phyloP scores from a whole-genome alignment of 106 monocot species.

The Acorus calamus region DNA sequence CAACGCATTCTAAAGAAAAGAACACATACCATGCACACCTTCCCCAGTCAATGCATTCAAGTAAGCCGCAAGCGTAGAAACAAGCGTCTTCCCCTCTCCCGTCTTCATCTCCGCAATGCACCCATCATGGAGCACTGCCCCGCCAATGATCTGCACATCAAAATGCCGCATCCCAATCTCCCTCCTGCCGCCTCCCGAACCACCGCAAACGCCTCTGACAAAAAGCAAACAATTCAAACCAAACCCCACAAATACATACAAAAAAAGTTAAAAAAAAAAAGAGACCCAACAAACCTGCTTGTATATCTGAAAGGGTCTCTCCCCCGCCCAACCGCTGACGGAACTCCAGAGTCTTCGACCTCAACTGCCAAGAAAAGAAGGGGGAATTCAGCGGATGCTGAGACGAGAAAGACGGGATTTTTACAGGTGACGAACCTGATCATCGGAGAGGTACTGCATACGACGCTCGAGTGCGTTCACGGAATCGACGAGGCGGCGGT shows the following conservation, averaged over 20 bases:
- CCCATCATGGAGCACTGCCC: slow-evolving; percentile 97
- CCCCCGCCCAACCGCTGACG: slow-evolving; percentile 53
- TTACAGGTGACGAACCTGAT: slow-evolving; percentile 32
- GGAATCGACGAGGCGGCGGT: slow-evolving; percentile 68
- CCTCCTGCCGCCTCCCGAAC: slow-evolving; percentile 92
- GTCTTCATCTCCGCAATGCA: slow-evolving; percentile 99
- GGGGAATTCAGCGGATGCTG: too few relatives aligned
- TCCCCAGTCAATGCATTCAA: slow-evolving; percentile 90
- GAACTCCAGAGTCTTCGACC: slow-evolving; percentile 66
- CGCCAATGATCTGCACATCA: slow-evolving; percentile 98
- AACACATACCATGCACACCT: slow-evolving; percentile 81
- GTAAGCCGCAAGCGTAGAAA: slow-evolving; percentile 93
- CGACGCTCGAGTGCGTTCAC: slow-evolving; percentile 56
- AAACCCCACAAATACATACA: background rate
- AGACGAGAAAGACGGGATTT: background rate
- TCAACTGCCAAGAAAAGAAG: slow-evolving; percentile 30
- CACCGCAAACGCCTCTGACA: slow-evolving; percentile 90
- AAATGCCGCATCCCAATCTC: slow-evolving; percentile 94
- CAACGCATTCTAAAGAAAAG: too few relatives aligned
- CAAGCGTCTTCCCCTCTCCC: slow-evolving; percentile 97
- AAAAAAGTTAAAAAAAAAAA: background rate
- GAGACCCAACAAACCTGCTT: slow-evolving; percentile 48
- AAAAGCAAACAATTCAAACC: background rate
- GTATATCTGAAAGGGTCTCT: slow-evolving; percentile 82
- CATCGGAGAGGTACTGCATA: slow-evolving; percentile 53